These are phyloP conservation scores for Amaranthus palmeri DNA, from an alignment of 148 eudicot genomes.

Conservation along the genomic window DNA sequence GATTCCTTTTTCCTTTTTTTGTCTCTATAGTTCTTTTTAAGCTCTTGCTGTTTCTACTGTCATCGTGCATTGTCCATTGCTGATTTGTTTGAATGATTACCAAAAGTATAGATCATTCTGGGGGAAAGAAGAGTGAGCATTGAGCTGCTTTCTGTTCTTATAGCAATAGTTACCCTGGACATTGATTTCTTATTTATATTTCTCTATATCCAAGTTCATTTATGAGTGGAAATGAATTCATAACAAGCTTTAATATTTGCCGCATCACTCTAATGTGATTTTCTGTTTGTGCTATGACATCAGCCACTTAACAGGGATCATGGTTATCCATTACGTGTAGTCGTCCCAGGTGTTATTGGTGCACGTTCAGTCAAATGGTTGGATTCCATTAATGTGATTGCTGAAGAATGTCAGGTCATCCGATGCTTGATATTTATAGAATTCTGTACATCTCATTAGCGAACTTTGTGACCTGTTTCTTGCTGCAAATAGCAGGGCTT, in stretches of 20 bases:
- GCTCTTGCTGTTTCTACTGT: neutral
- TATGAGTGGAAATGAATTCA: neutral
- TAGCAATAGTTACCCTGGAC: neutral
- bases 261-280: conserved; percentile 7
- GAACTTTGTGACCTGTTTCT: conserved; percentile 6
- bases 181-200: neutral
- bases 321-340: conserved; percentile 85
- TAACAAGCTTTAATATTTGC: neutral
- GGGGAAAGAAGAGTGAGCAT: neutral
- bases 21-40: neutral
- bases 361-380: conserved; percentile 99
- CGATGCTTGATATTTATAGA: conserved; percentile 7
- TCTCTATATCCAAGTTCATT: neutral
- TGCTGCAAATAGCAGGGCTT: conserved; percentile 57
- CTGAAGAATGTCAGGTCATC: conserved; percentile 83
- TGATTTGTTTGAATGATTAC: neutral
- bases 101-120: neutral
- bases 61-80: neutral
- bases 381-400: conserved; percentile 71
- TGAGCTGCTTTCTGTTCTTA: neutral
- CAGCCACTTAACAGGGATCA: conserved; percentile 94
- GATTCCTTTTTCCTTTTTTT: neutral
- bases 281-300: conserved; percentile 21
- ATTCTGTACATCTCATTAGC: neutral
- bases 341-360: conserved; percentile 97